phyloP scores from a whole-genome alignment of 345 rosid species.

The Pistacia integerrima region DNA sequence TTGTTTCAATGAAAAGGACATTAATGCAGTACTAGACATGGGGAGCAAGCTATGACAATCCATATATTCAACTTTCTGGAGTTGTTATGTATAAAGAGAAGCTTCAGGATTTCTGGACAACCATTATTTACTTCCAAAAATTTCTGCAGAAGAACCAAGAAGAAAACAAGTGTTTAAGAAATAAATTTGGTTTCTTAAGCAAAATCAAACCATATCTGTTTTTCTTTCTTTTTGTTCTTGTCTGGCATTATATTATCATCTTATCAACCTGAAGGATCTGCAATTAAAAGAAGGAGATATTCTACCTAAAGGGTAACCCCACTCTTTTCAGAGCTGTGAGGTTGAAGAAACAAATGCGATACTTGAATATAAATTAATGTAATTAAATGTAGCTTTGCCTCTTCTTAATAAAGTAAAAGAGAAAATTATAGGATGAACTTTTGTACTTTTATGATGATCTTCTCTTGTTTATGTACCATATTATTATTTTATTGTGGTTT shows the following conservation, averaged over 20 bases:
- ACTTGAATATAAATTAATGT: no score
- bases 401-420: no score
- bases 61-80: background rate
- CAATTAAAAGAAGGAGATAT: constrained; percentile 22
- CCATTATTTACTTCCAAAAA: no score
- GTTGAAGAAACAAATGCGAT: background rate
- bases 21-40: constrained; percentile 23
- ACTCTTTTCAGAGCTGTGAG: background rate
- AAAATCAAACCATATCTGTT: background rate
- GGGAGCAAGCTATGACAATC: constrained; percentile 29
- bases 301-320: constrained; percentile 9
- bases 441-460: no score
- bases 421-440: no score
- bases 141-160: constrained; percentile 6
- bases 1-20: constrained; percentile 43
- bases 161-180: background rate
- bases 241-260: background rate
- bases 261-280: background rate
- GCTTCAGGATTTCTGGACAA: background rate
- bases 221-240: background rate
- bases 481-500: no score
- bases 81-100: constrained; percentile 1
- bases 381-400: no score
- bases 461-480: no score
- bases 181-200: background rate